Conservation (phyloP, 2,329 filamentous ascomycete species). For the Cadophora sp. region DNA sequence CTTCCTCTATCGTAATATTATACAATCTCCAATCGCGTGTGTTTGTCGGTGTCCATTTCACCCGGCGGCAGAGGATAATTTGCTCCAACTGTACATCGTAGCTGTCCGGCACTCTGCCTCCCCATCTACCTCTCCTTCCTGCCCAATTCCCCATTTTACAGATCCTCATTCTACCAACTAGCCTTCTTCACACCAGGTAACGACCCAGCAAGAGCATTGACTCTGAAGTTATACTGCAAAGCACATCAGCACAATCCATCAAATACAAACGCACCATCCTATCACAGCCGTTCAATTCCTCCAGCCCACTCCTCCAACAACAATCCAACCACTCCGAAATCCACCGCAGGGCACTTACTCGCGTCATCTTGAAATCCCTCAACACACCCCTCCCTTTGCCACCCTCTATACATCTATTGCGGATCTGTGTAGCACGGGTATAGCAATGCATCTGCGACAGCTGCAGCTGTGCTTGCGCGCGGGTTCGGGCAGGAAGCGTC, state of each 20-base stretch:
- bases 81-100: background rate
- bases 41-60: background rate
- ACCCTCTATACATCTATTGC: slow-evolving; percentile 90
- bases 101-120: background rate
- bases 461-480: slow-evolving; percentile 92
- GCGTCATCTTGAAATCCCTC: slow-evolving; percentile 87
- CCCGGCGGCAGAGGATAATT: background rate
- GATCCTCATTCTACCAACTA: slow-evolving; percentile 73
- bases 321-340: background rate
- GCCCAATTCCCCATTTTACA: background rate
- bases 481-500: slow-evolving; percentile 78
- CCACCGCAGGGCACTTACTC: slow-evolving; percentile 63
- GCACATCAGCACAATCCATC: slow-evolving; percentile 4
- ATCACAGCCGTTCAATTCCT: background rate
- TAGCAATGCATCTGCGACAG: slow-evolving; percentile 96
- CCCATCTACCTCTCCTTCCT: background rate
- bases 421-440: slow-evolving; percentile 90
- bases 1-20: background rate
- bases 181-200: slow-evolving; percentile 95
- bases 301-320: background rate
- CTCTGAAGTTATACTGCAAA: slow-evolving; percentile 85
- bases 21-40: background rate
- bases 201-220: slow-evolving; percentile 84
- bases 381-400: slow-evolving; percentile 92
- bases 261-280: background rate